Base-by-base conservation (phyloP, 169 alveolate species). In the Theileria annulata region DNA sequence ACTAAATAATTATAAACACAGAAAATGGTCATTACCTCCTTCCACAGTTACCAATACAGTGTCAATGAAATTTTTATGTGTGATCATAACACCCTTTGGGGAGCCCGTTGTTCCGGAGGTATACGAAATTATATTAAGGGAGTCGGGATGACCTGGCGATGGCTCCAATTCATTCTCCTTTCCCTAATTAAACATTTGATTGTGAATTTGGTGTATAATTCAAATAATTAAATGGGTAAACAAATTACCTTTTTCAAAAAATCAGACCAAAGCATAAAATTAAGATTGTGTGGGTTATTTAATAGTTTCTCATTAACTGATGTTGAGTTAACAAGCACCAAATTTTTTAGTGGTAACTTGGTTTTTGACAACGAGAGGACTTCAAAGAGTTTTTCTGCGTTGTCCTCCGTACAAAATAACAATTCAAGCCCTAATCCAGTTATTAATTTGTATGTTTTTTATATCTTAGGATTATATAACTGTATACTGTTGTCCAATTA, bases 51-150 rank as follows among this genome's bases (percentile, higher is more conserved):
- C 85, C 23, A 82, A 59, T 6, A 82, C 59, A 6, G 79, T 58
- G 72, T 82, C 79, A n/a, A 74, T 67, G 79, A 86, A 76, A 75
- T 86, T 51, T 58, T 74, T 49, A 67, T 98, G 99, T 1, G 99
- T 89, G 71, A 97, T 85, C 92, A 97, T 92, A 27, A 95, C 99
- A 31, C 99, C 99, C 90, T 98, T 98, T 12, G 99, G 99, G 47
- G 76, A 76, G 67, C 99, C 99, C 33, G 99, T 97, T 0, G 99
- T 97, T 17, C 99, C 99, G 21, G 98, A 94, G 23, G 99, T 98
- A 88, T 95, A 98, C 72, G 98, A 97, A 28, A 98, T 90, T 10
- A 98, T 94, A 87, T 84, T 92, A 27, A 95, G 59, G 30, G 93
- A 83, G 27, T 95, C 93, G 87, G 93, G 75, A 54, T 71, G 35